A percentile compares a stretch with the other conserved stretches of the same genome.
Evolutionary conservation across 2,329 filamentous ascomycete genomes (phyloP).

Genomic region (Cladosporium sp.): DNA sequence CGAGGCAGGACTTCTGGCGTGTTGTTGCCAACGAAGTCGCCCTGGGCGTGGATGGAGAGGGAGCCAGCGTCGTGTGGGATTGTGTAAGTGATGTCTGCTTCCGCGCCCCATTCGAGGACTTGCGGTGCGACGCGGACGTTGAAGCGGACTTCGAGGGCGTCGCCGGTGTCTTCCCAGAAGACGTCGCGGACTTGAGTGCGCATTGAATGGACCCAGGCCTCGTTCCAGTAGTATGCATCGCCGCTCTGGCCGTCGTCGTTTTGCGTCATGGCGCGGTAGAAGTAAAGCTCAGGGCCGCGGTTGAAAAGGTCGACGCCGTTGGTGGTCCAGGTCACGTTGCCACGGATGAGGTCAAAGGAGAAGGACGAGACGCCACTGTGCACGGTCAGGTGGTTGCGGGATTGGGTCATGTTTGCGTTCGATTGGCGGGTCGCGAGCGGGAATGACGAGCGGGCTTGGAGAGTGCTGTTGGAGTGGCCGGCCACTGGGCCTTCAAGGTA

Average conservation of each 20-base stretch:
- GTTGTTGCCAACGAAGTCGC: conserved; percentile 40
- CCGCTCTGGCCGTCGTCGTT: conserved; percentile 56
- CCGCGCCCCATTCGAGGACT: conserved; percentile 55
- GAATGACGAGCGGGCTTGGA: conserved; percentile 1
- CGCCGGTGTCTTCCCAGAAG: conserved; percentile 14
- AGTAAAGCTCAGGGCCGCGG: conserved; percentile 26
- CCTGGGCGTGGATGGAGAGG: conserved; percentile 43
- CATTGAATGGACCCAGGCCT: conserved; percentile 20
- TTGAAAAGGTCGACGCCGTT: conserved; percentile 20
- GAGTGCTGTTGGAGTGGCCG: conserved; percentile 7
- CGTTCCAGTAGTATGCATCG: conserved; percentile 50
- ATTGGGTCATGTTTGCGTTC: conserved; percentile 4
- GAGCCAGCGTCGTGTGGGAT: conserved; percentile 34
- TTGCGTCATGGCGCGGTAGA: conserved; percentile 65
- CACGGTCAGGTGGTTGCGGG: conserved; percentile 3
- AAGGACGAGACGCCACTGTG: conserved; percentile 9
- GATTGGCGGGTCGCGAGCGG: background rate
- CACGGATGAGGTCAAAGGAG: conserved; percentile 8
- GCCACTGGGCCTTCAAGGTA: conserved; percentile 25
- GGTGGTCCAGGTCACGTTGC: conserved; percentile 21
- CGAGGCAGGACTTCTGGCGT: conserved; percentile 54
- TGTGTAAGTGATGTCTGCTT: conserved; percentile 45
- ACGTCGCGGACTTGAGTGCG: conserved; percentile 18
- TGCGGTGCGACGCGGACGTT: conserved; percentile 47
- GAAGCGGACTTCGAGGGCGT: conserved; percentile 9